A percentile compares a stretch with the other conserved stretches of the same genome.
Conservation (phyloP, 1,284 basidiomycete species). For the Boletus smithii region DNA sequence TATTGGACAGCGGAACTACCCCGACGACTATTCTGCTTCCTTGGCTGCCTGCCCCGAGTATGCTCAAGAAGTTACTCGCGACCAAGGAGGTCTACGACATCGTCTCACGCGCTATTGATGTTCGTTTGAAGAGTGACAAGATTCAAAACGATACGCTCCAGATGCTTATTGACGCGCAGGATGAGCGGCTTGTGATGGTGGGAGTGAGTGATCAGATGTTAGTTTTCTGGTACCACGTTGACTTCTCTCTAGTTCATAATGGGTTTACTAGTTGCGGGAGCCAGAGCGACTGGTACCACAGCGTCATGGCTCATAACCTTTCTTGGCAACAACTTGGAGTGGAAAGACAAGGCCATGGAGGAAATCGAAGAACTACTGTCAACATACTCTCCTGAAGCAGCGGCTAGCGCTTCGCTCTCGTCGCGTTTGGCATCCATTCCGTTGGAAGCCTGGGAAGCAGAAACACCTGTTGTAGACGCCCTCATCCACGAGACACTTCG, state of each 20-base stretch:
- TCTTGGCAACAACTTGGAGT: conserved; percentile 60
- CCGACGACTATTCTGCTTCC: conserved; percentile 66
- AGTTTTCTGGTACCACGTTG: conserved; percentile 20
- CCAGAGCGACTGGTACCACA: conserved; percentile 72
- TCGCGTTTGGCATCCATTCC: conserved; percentile 55
- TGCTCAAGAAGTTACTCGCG: conserved; percentile 62
- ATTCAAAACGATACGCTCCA: conserved; percentile 64
- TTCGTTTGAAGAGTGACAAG: conserved; percentile 52
- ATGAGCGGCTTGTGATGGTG: conserved; percentile 62
- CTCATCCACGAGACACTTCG: conserved; percentile 72
- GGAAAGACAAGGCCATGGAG: conserved; percentile 51
- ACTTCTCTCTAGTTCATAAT: conserved; percentile 60
- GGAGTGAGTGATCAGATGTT: conserved; percentile 47
- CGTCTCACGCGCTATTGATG: conserved; percentile 51
- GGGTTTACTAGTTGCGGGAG: conserved; percentile 70
- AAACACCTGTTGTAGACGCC: conserved; percentile 64
- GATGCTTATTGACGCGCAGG: conserved; percentile 62
- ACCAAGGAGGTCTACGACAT: conserved; percentile 73
- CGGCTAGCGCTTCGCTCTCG: conserved; percentile 37
- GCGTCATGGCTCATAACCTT: conserved; percentile 72
- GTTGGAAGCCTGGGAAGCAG: conserved; percentile 63
- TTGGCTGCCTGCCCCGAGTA: conserved; percentile 66
- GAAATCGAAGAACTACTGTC: conserved; percentile 64
- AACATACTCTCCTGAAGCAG: conserved; percentile 34
- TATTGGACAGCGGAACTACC: conserved; percentile 63